Conservation (phyloP, 2,329 filamentous ascomycete species). For the Phaeoacremonium minimum region DNA sequence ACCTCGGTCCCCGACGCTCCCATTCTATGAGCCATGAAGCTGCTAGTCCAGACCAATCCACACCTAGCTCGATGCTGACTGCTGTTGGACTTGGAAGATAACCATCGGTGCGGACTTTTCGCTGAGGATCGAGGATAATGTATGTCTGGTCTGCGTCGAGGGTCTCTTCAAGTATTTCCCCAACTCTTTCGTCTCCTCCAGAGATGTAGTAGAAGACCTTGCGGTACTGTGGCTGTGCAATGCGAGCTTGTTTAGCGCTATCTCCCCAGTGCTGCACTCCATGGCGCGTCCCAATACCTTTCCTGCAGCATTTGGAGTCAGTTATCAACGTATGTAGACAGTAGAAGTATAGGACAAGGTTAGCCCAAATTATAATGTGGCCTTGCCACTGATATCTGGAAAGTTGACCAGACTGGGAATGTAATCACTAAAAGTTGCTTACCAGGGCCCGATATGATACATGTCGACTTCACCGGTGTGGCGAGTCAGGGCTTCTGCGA, state of each 20-base stretch:
- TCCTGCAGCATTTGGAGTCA: too few species aligned
- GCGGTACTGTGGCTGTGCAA: conserved; percentile 53
- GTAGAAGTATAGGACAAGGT: too few species aligned
- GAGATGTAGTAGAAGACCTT: conserved; percentile 54
- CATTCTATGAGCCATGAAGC: conserved; percentile 56
- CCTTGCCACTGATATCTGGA: too few species aligned
- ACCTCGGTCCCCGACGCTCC: conserved; percentile 50
- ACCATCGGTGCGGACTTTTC: conserved; percentile 51
- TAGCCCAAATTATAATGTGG: too few species aligned
- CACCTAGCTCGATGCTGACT: conserved; percentile 49
- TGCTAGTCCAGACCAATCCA: conserved; percentile 55
- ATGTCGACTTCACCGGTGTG: conserved; percentile 60
- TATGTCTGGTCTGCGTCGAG: conserved; percentile 50
- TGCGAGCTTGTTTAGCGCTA: conserved; percentile 57
- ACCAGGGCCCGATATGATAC: conserved; percentile 54
- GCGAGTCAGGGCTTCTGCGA: conserved; percentile 54
- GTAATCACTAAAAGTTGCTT: too few species aligned
- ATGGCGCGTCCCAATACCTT: conserved; percentile 57
- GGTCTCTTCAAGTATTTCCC: conserved; percentile 46
- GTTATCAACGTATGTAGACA: too few species aligned
- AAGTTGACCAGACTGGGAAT: too few species aligned
- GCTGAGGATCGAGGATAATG: conserved; percentile 47
- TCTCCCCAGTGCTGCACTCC: conserved; percentile 60
- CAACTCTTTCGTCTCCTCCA: conserved; percentile 53
- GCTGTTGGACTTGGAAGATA: conserved; percentile 37